phyloP scores from a whole-genome alignment of 2,329 filamentous ascomycete genomes.

The Ophiostoma triangulosporum region DNA sequence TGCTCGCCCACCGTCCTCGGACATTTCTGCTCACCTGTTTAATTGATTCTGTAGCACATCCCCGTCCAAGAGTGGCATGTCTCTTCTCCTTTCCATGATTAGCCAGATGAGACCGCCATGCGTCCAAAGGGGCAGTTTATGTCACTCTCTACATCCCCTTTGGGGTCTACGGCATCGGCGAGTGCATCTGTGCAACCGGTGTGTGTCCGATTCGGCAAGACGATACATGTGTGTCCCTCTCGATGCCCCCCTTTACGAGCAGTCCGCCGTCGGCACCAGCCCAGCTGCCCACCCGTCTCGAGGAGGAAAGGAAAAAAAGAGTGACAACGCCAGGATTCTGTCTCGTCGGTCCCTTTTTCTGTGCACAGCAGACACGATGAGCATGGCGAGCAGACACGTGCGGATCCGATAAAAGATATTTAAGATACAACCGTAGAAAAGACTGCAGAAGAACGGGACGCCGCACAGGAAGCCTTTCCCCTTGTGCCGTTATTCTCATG shows the following conservation, averaged over 20 bases:
- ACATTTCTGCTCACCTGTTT: not conserved
- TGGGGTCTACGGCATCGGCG: conserved; percentile 8
- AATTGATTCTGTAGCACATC: not conserved
- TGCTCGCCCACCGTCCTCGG: not conserved
- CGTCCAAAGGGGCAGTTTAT: conserved; percentile 1
- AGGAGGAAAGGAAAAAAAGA: not conserved
- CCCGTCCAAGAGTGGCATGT: not conserved
- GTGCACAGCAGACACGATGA: not conserved
- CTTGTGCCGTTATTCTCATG: too few species aligned
- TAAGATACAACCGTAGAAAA: not conserved
- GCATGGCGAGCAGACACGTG: not conserved
- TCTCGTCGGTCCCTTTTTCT: not conserved
- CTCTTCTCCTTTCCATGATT: not conserved
- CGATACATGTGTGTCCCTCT: conserved; percentile 1
- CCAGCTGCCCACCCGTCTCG: not conserved
- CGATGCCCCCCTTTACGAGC: not conserved
- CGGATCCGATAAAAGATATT: not conserved
- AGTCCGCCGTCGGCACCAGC: not conserved
- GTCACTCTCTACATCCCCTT: not conserved
- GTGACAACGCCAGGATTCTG: not conserved
- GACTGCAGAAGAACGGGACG: too few species aligned
- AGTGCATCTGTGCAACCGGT: conserved; percentile 6
- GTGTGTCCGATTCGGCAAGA: conserved; percentile 9
- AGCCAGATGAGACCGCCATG: not conserved
- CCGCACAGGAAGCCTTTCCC: too few species aligned